Percentiles rank a stretch among this genome's conserved stretches.
These are phyloP conservation scores for Viola odorata DNA, from an alignment of 345 rosid genomes.

Conservation along the genomic window DNA sequence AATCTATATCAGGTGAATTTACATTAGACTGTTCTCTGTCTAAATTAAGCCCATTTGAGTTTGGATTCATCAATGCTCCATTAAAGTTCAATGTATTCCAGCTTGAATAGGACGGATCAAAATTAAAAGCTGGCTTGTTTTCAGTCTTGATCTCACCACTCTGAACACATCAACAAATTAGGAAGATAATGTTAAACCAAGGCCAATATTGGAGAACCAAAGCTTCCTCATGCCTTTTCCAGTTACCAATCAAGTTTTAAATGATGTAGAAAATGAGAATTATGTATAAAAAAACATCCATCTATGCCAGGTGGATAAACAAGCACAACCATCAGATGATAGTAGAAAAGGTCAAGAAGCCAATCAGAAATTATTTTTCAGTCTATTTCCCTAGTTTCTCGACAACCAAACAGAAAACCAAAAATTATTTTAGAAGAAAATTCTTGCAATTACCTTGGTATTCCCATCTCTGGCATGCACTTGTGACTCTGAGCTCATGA, in stretches of 20 bases:
- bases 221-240: neutral
- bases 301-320: neutral
- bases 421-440: neutral
- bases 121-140: constrained; percentile 1
- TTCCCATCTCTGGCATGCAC: constrained; percentile 2
- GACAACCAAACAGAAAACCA: neutral
- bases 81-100: constrained; percentile 10
- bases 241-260: neutral
- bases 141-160: constrained; percentile 9
- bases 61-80: constrained; percentile 1
- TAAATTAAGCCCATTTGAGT: neutral
- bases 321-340: neutral
- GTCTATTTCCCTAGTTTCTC: neutral
- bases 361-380: neutral
- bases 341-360: neutral
- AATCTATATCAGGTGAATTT: constrained; percentile 10
- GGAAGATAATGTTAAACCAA: neutral
- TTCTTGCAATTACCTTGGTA: constrained; percentile 24
- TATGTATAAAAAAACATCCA: neutral
- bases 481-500: constrained; percentile 27
- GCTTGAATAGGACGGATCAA: neutral
- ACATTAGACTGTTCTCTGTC: constrained; percentile 8
- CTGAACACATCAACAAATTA: constrained; percentile 1
- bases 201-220: neutral
- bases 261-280: no score